Conservation (phyloP, 345 rosid genomes). For the Odontarrhena argentea region DNA sequence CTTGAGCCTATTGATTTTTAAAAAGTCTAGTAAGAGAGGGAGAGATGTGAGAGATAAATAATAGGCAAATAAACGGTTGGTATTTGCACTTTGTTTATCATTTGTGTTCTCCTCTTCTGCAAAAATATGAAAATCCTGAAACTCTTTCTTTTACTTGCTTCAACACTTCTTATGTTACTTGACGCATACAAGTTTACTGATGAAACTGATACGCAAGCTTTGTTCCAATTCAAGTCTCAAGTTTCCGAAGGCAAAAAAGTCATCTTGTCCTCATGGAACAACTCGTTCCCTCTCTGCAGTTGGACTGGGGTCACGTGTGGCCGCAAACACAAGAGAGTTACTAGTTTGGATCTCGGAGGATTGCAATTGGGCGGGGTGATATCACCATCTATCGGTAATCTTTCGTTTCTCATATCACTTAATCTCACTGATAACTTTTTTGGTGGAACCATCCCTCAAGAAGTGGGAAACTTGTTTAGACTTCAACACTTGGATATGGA, state of each 20-base stretch:
- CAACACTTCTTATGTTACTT: no score
- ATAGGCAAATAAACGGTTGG: no score
- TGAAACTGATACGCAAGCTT: conserved; percentile 8
- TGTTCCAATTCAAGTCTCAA: conserved; percentile 21
- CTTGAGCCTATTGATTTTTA: no score
- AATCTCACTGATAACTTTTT: no score
- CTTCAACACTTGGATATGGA: background rate
- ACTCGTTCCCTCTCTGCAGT: conserved; percentile 31
- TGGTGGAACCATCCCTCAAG: no score
- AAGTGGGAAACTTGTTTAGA: background rate
- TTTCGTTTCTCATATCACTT: no score
- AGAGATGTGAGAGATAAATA: no score
- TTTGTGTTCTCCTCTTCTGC: no score
- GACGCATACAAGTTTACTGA: background rate
- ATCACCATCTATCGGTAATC: conserved; percentile 34
- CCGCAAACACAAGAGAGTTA: conserved; percentile 36
- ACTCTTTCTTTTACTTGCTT: background rate
- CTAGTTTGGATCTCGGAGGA: background rate
- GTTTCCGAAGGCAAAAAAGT: conserved; percentile 3
- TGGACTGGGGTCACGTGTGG: conserved; percentile 44
- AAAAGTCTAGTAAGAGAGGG: no score
- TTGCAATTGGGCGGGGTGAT: conserved; percentile 21
- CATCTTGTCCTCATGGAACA: conserved; percentile 36
- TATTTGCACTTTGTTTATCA: no score
- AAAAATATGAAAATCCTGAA: no score